Evolutionary conservation across 441 rosid species (phyloP).

Genomic region (Bocquillonia castaneifolia): DNA sequence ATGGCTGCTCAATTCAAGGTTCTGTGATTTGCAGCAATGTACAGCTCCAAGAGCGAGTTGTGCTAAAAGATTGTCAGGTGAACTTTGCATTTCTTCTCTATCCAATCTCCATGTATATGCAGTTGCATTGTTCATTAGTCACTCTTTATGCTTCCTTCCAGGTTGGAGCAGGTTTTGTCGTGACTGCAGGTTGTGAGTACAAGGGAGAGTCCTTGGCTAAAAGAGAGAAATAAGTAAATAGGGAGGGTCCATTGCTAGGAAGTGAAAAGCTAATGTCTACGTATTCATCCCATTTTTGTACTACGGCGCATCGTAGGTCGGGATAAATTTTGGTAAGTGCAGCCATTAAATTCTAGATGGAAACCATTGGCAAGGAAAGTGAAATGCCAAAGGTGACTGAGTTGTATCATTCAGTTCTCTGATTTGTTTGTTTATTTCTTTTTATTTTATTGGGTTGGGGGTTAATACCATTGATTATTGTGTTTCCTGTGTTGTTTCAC

Average conservation of each 20-base stretch:
- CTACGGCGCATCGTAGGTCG: background rate
- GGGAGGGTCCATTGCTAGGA: background rate
- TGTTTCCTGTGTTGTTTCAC: slow-evolving; percentile 11
- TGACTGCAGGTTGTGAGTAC: slow-evolving; percentile 61
- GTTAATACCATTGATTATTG: background rate
- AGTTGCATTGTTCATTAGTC: background rate
- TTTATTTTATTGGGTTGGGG: background rate
- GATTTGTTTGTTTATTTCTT: slow-evolving; percentile 5
- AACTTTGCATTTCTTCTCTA: slow-evolving; percentile 15
- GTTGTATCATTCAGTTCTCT: background rate
- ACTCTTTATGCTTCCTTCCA: slow-evolving; percentile 23
- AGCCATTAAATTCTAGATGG: background rate
- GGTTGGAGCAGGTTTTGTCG: slow-evolving; percentile 84
- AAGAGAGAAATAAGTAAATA: slow-evolving; percentile 45
- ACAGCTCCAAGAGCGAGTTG: slow-evolving; percentile 82
- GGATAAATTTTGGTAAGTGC: background rate
- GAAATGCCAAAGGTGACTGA: background rate
- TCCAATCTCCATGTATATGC: background rate
- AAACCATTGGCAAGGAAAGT: slow-evolving; percentile 8
- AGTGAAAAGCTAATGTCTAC: background rate
- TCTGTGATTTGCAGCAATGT: slow-evolving; percentile 87
- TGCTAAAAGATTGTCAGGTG: slow-evolving; percentile 86
- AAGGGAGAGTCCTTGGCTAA: slow-evolving; percentile 81
- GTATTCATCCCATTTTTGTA: slow-evolving; percentile 6
- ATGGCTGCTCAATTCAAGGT: slow-evolving; percentile 87